Conservation (phyloP, 768 basidiomycete genomes). For the Pluteus cervinus region DNA sequence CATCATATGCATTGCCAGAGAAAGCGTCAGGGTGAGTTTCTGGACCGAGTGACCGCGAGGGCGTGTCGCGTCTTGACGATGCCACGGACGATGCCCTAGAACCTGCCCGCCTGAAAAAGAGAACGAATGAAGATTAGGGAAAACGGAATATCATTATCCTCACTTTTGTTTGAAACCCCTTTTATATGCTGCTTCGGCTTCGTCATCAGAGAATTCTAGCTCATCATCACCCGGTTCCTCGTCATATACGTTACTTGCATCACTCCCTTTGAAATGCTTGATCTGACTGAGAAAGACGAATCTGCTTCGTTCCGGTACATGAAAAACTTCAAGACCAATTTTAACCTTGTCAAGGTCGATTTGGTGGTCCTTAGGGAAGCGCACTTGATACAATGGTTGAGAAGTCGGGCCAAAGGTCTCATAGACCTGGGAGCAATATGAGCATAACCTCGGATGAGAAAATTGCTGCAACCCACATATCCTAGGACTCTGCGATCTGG, state of each 20-base stretch:
- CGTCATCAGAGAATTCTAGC: conserved; percentile 93
- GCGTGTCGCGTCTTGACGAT: conserved; percentile 52
- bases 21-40: conserved; percentile 40
- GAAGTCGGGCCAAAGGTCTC: conserved; percentile 95
- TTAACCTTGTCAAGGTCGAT: conserved; percentile 50
- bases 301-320: conserved; percentile 71
- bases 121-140: too few relatives aligned
- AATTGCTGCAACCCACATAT: conserved; percentile 50
- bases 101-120: conserved; percentile 42
- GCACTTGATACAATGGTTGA: conserved; percentile 85
- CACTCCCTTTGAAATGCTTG: conserved; percentile 73
- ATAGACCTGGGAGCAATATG: conserved; percentile 52
- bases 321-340: conserved; percentile 66
- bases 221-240: conserved; percentile 91
- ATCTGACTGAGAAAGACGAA: conserved; percentile 81
- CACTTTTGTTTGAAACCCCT: conserved; percentile 55
- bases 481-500: conserved; percentile 88
- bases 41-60: conserved; percentile 47
- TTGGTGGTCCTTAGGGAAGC: conserved; percentile 64
- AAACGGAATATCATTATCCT: conserved; percentile 11
- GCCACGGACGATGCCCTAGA: conserved; percentile 43
- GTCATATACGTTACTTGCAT: conserved; percentile 92
- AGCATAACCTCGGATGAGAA: conserved; percentile 7
- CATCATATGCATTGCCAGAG: conserved; percentile 59
- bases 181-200: conserved; percentile 76